Evolutionary conservation across 345 rosid genomes (phyloP), one percentile per base, ranked within the genome.

Genomic region (Atalantia buxifolia): DNA sequence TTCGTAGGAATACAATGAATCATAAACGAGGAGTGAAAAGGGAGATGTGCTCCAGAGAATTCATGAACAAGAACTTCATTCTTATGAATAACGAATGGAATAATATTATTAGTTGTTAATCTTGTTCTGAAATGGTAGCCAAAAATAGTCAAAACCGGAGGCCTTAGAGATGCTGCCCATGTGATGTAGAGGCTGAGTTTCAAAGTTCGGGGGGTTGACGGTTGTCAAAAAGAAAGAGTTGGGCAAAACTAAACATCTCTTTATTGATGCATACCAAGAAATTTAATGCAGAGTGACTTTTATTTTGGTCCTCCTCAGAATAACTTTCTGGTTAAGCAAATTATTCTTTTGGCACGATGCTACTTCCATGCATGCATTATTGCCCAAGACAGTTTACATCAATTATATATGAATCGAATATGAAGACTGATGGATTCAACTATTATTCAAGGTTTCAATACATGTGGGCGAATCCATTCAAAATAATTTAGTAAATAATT

Each of bases 191-290:
- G n/a, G 16, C 24, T 30, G 16, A 42, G 60, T 61, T 61, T 77
- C 76, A 62, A 77, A 70, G 66, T 48, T 70, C 18, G 71, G 69
- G 70, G 40, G 21, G 76, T 45, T 21, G 53, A 25, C 65, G 53
- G 64, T 55, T 72, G 77, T 79, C 82, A 79, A 79, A 74, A 77
- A 14, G 66, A 53, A 64, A 57, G 65, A 78, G 81, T 78, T 78
- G 72, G 81, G 72, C 81, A 25, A 73, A n/a, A 53, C 22, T 0
- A 18, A 53, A 53, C 57, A 19, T 53, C 57, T 53, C 13, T 45
- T 18, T 5, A 53, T 53, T 53, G 57, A 53, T 53, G 57, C 22
- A 53, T 18, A 6, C 57, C 22, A 53, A 53, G 57, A 53, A 45
- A 12, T 45, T 45, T 45, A 45, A 45, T 45, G 50, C 50, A 45